Percentiles rank a stretch among this genome's conserved stretches.
These are phyloP conservation scores for Penicillium fimorum DNA, from an alignment of 495 filamentous ascomycete genomes.

Conservation along the genomic window DNA sequence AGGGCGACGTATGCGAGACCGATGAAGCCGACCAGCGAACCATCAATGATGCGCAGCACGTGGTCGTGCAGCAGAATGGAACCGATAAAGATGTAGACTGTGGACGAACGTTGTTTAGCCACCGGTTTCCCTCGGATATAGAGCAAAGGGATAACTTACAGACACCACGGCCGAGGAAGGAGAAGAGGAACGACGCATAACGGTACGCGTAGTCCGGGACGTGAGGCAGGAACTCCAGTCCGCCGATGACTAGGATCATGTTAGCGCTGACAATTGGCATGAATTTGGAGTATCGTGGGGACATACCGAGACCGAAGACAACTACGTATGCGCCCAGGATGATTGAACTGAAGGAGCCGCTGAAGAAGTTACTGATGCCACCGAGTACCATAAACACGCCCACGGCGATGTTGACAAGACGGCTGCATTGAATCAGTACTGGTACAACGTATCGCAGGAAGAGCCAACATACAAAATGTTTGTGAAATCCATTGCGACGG, in stretches of 20 bases:
- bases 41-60: constrained; percentile 59
- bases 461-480: constrained; percentile 56
- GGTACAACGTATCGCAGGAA: not conserved
- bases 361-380: constrained; percentile 84
- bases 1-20: constrained; percentile 78
- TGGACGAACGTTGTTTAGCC: constrained; percentile 8
- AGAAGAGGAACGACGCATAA: constrained; percentile 97
- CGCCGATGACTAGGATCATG: constrained; percentile 37
- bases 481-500: constrained; percentile 52
- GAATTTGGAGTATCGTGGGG: not conserved
- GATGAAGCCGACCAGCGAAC: constrained; percentile 68
- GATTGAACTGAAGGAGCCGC: constrained; percentile 45
- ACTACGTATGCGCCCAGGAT: constrained; percentile 85
- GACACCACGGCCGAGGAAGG: constrained; percentile 89
- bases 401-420: constrained; percentile 88
- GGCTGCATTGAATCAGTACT: constrained; percentile 51
- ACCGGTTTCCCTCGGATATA: not conserved
- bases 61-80: constrained; percentile 70
- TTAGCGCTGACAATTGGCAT: constrained; percentile 6
- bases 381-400: constrained; percentile 87
- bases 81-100: constrained; percentile 96
- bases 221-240: constrained; percentile 74
- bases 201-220: constrained; percentile 88
- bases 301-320: constrained; percentile 82
- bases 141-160: constrained; percentile 60